A percentile compares a stretch with the other conserved stretches of the same genome.
Evolutionary conservation across 1,139 yeast genomes (phyloP).

Genomic region (Kurtzmaniella quercitrusa): DNA sequence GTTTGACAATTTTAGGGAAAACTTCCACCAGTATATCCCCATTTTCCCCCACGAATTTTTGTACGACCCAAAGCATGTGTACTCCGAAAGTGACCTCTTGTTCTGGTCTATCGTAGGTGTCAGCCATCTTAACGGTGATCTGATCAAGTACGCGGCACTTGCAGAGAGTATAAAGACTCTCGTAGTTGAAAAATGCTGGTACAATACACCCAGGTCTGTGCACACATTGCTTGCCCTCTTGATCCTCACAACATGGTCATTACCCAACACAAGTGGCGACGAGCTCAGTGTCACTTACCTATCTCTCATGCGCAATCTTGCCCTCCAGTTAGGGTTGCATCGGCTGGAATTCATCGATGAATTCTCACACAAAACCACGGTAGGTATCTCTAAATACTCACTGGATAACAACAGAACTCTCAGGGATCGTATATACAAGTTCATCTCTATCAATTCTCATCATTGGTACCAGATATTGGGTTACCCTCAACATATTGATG

Average conservation of each 20-base stretch:
- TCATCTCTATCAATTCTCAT: conserved; percentile 40
- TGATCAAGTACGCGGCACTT: conserved; percentile 20
- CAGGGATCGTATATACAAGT: conserved; percentile 43
- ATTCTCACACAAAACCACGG: conserved; percentile 40
- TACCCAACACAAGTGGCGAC: conserved; percentile 29
- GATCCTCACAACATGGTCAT: conserved; percentile 47
- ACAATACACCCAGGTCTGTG: conserved; percentile 42
- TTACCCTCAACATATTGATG: conserved; percentile 21
- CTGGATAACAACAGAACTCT: conserved; percentile 29
- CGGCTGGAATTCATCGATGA: conserved; percentile 40
- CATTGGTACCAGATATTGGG: conserved; percentile 44
- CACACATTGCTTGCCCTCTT: conserved; percentile 37
- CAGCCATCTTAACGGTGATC: conserved; percentile 21
- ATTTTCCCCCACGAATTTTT: conserved; percentile 39
- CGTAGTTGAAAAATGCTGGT: conserved; percentile 44
- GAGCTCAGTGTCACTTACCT: conserved; percentile 37
- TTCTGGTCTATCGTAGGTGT: conserved; percentile 43
- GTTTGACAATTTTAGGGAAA: conserved; percentile 27
- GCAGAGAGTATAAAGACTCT: conserved; percentile 33
- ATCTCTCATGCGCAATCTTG: conserved; percentile 37
- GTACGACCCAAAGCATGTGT: conserved; percentile 18
- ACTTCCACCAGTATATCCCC: conserved; percentile 36
- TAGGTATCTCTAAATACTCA: conserved; percentile 29
- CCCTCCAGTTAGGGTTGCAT: conserved; percentile 44
- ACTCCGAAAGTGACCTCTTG: conserved; percentile 31